Base-by-base conservation (phyloP, 129 eudicot genomes). In the Flaveria robusta region DNA sequence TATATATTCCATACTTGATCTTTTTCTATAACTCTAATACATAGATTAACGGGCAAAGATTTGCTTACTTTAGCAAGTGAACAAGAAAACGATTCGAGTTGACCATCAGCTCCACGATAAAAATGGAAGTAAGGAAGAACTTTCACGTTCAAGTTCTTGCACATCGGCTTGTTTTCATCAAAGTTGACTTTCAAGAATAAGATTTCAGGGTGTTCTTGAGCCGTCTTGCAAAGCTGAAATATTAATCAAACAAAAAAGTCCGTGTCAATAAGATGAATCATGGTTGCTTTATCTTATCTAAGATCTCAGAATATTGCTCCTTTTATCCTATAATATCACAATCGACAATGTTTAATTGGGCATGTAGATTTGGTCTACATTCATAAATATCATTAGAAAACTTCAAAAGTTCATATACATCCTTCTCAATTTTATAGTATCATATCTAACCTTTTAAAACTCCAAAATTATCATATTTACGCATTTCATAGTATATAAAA, bases 121-220 rank as follows among this genome's bases (percentile, higher is more conserved):
- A 94, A 94, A 77, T 94, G 97, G 82, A 94, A 94, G 82, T 75
- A 89, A 0, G 99, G 99, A 79, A 94, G 99, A 64, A 94, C 99
- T 82, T 90, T 94, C 13, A 94, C 99, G 10, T 94, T 91, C 93
- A 91, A 84, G 81, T 55, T 87, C 83, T 94, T 94, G 87, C 96
- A 94, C 99, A 94, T 94, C 3, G 99, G 91, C 74, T 91, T 94
- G 74, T 91, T 93, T 65, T 88, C 98, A 66, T 93, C 96, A 49
- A 90, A 93, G 86, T 94, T 91, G 66, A 94, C 99, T 85, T 94
- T 94, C 83, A 94, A 80, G 81, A 94, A 91, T 59, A 89, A 7
- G n/a, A 94, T 91, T 65, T 94, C 96, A 4, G 92, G 92, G 81
- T 94, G 94, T 74, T 94, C 99, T 81, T 84, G 83, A 2, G 94